Evolutionary conservation across 2,329 filamentous ascomycete genomes (phyloP).

Genomic region (Sporothrix inflata): DNA sequence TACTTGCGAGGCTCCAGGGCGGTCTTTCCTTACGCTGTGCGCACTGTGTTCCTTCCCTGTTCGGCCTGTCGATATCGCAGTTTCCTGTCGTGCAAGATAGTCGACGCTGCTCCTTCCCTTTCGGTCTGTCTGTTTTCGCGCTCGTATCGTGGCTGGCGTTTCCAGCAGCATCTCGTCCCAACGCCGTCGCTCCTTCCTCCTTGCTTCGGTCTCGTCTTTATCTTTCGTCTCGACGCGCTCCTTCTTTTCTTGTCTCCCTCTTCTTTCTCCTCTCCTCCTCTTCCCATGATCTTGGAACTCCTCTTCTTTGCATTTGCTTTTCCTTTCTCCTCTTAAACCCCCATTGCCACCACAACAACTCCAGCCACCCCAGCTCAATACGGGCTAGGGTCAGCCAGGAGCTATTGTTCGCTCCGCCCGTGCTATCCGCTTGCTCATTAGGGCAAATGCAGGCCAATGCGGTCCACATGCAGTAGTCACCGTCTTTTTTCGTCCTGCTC

Average conservation of each 20-base stretch:
- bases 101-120: conserved; percentile 12
- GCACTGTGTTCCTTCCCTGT: conserved; percentile 21
- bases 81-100: conserved; percentile 12
- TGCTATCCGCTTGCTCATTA: conserved; percentile 18
- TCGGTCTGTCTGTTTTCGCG: background rate
- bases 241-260: background rate
- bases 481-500: background rate
- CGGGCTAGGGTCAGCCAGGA: background rate
- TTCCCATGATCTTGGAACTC: background rate
- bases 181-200: background rate
- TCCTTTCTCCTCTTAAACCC: background rate
- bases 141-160: background rate
- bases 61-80: conserved; percentile 13
- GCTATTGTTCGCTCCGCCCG: conserved; percentile 17
- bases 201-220: background rate
- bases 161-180: conserved; percentile 10
- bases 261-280: too few relatives aligned
- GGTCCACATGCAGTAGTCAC: conserved; percentile 6
- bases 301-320: background rate
- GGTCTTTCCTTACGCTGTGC: background rate
- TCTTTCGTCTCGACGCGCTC: background rate
- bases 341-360: background rate
- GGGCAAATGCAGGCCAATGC: conserved; percentile 15
- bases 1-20: background rate
- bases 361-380: conserved; percentile 13